phyloP scores from a whole-genome alignment of 2,329 filamentous ascomycete genomes.

The Rhynchosporium secalis region DNA sequence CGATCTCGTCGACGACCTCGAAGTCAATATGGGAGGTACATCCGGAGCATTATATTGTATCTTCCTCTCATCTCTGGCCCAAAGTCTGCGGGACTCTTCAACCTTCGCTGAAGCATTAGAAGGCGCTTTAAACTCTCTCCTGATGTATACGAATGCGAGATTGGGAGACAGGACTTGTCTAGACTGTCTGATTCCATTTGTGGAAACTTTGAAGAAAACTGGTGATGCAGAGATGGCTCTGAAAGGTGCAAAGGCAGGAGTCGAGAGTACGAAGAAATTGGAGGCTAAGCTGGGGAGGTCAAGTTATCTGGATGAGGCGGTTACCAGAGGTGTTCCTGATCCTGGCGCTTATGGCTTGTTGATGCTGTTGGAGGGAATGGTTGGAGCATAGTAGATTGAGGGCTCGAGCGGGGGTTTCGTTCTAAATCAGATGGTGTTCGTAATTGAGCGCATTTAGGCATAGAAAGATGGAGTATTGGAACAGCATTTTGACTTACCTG shows the following conservation, averaged over 20 bases:
- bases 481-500: too few species aligned
- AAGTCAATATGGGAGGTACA: conserved; percentile 40
- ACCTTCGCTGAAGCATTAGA: conserved; percentile 27
- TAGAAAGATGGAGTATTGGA: too few species aligned
- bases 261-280: conserved; percentile 53
- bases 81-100: conserved; percentile 22
- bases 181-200: conserved; percentile 40
- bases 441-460: too few species aligned
- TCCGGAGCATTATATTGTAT: conserved; percentile 40
- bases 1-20: conserved; percentile 35
- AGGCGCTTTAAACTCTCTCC: conserved; percentile 30
- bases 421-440: too few species aligned
- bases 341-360: conserved; percentile 55
- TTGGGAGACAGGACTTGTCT: conserved; percentile 39
- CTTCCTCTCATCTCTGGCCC: conserved; percentile 34
- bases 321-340: conserved; percentile 52
- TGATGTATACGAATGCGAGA: conserved; percentile 36
- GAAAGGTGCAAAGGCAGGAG: conserved; percentile 48
- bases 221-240: conserved; percentile 48
- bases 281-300: conserved; percentile 54
- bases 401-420: background rate
- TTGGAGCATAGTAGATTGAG: conserved; percentile 9
- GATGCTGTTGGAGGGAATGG: conserved; percentile 34
- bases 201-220: conserved; percentile 40
- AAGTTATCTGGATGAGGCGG: conserved; percentile 53